phyloP scores from a whole-genome alignment of 106 monocot genomes.

The Allium cepa region DNA sequence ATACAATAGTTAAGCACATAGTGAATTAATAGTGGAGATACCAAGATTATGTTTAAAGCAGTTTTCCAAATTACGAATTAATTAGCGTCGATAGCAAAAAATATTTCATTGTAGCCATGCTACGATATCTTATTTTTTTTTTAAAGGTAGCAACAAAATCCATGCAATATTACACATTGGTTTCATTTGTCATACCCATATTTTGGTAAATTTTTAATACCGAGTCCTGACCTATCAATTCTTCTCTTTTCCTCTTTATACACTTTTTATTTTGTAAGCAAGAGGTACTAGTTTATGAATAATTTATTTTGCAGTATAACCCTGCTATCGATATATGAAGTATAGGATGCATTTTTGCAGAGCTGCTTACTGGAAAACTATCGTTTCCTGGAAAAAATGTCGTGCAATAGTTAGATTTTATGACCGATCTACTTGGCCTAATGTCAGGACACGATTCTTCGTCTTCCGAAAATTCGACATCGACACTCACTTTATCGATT shows the following conservation, averaged over 20 bases:
- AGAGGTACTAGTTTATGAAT: neutral
- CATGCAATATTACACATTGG: neutral
- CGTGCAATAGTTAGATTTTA: constrained; percentile 63
- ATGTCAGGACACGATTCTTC: no score
- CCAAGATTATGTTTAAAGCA: no score
- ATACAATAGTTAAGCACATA: no score
- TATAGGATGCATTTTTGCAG: constrained; percentile 74
- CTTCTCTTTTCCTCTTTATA: neutral
- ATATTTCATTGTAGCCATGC: no score
- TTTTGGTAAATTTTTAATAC: neutral
- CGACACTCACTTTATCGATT: no score
- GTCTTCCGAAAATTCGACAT: no score
- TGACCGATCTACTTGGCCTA: constrained; percentile 63
- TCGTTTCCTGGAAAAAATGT: constrained; percentile 74
- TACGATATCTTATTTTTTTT: neutral
- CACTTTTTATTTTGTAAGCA: neutral
- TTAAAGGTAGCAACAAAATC: neutral
- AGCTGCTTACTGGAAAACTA: constrained; percentile 42
- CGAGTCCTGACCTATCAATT: neutral
- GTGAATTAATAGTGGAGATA: no score
- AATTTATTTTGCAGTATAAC: constrained; percentile 37
- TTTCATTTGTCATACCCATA: neutral
- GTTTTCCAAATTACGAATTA: no score
- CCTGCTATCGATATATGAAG: constrained; percentile 74
- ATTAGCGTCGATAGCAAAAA: no score